Base-by-base conservation (phyloP, 495 filamentous ascomycete genomes). In the Penicillium malachiteum region DNA sequence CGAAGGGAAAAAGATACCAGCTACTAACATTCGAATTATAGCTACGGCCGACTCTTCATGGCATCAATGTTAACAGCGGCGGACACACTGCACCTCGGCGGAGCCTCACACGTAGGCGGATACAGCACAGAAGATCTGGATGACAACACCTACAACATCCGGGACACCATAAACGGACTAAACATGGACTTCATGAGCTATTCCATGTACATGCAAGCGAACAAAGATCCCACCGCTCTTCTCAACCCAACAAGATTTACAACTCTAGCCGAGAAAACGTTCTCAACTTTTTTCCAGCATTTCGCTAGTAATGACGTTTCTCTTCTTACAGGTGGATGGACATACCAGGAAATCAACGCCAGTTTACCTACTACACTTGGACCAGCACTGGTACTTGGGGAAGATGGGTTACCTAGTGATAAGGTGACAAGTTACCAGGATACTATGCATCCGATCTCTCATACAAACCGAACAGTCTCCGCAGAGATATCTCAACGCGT, bases 151-250 rank as follows among this genome's bases (percentile, higher is more conserved):
- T 76, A 62, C 56, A 74, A 68, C 30, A 71, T 76, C 42, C 70
- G 71, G 30, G 64, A 67, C 56, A 41, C 57, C 10, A 60, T 65
- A 0, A 57, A 65, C 3, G 68, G 71, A 5, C 54, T 73, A 0
- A 76, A 74, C 57, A 63, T 71, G 59, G 71, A 76, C 40, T 70
- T 72, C 21, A 72, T 73, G 70, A 66, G 63, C n/a, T 74, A 71
- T 16, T 48, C 70, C 8, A 68, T 73, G 63, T 61, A 68, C 43
- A 55, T 55, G 0, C 63, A 71, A 30, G 68, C 63, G 26, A 43
- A 58, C 14, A 60, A 69, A n/a, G 57, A 72, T 30, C 57, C 64
- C 7, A 31, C 48, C 11, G 64, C 63, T 0, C 59, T 76, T 3
- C 50, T 69, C 4, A 55, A 76, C 21, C 34, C 33, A 13, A 41